Evolutionary conservation across 495 filamentous ascomycete species (phyloP), one percentile per base, ranked within the genome.

Genomic region (Aeminium ludgeri): DNA sequence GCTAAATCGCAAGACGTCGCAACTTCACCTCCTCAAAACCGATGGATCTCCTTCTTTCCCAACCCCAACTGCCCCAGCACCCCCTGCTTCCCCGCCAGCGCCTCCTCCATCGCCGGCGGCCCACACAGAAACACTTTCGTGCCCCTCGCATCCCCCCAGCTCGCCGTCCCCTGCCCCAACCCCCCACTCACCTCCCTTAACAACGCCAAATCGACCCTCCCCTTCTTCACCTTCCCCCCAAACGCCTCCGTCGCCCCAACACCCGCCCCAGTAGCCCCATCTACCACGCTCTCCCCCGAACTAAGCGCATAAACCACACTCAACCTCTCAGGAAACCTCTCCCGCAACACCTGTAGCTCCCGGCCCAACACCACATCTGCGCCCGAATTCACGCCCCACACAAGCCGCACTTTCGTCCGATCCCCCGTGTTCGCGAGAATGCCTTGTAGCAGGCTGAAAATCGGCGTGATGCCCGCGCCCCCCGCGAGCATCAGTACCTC

Each of bases 41-140:
- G 63, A 44, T 69, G 54, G 33, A 76, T 61, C 49, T 76, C 69
- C 37, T 65, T 64, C 48, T 67, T 70, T 10, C 36, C 72, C 52
- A 77, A 45, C 18, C 48, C 48, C 13, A 42, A 36, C 19, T 46
- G 34, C 10, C 27, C 35, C 43, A 51, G 34, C 17, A 35, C 23
- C 10, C 48, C 48, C 48, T 69, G 48, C 18, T 46, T 57, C 4
- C 70, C 73, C 36, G 66, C 62, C 41, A 80, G 55, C 3, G 70
- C 59, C 30, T 58, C 57, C 55, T 78, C 70, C 73, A 80, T 76
- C 1, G 65, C 64, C 23, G 72, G 72, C 16, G 74, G 73, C 1
- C 76, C 77, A 46, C 75, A 80, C 3, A 82, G 64, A 48, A 81
- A 74, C 6, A 82, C 66, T 52, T 77, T 77, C 2, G 59, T 59